Evolutionary conservation across 2,329 filamentous ascomycete genomes (phyloP), one percentile per base, ranked within the genome.

Genomic region (Hypoxylon sp.): DNA sequence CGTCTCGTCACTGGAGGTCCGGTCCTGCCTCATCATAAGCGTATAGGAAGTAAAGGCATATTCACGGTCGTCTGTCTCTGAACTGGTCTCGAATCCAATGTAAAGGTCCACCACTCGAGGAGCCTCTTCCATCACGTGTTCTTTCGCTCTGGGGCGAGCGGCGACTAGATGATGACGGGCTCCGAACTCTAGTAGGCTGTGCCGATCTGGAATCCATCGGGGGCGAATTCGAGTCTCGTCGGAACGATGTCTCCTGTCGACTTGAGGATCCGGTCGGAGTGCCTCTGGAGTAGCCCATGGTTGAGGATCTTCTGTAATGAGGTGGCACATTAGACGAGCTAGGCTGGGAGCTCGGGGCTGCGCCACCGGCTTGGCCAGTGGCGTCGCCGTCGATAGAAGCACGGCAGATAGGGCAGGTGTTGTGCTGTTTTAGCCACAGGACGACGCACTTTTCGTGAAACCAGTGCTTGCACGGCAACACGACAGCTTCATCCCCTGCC

Each of bases 391-490:
- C 82, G 33, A 86, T 82, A 2, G 83, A 72, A 13, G 83, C 83
- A 33, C 90, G 83, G 70, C 90, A 94, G 49, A 92, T 88, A 1
- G 94, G 94, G 68, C 94, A 98, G 0, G 93, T 97, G 68, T 97
- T 92, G 74, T 97, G 93, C 74, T 96, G 90, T 67, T 84, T 85
- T 48, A 98, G 77, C 94, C 94, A 98, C 46, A 90, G 81, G 20
- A 86, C 82, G 27, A 95, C 90, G 68, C 94, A 98, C 21, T 84
- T 79, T 55, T 88, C 88, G 70, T 97, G 94, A 73, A 97, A 98
- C 91, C 92, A 97, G 71, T 99, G 95, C 57, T 86, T 89, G 76
- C 95, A 99, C 0, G 92, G 92, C 47, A 99, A 76, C 41, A 88
- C 83, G 0, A 90, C 84, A 4, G 94, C 91, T 70, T 90, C 86